Percentiles rank a stretch among this genome's conserved stretches.
Evolutionary conservation across 768 basidiomycete species (phyloP).

Genomic region (Lepiota brunneoincarnata): DNA sequence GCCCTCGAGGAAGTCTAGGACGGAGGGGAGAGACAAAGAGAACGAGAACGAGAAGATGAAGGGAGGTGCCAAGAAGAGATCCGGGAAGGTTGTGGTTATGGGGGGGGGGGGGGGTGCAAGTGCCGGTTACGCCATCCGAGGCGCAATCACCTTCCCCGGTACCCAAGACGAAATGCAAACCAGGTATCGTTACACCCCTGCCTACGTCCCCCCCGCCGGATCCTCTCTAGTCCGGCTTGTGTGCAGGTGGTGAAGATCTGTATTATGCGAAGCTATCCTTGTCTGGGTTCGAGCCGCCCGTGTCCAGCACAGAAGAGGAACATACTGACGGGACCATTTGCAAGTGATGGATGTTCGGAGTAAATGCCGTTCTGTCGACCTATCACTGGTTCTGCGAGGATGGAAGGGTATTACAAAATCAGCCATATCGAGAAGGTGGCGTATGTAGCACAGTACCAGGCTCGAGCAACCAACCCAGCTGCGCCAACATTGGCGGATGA

Average conservation of each 20-base stretch:
- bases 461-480: too few relatives aligned
- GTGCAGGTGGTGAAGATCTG: slow-evolving; percentile 89
- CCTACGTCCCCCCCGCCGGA: slow-evolving; percentile 54
- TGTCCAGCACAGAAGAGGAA: too few relatives aligned
- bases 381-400: slow-evolving; percentile 82
- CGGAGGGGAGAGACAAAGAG: too few relatives aligned
- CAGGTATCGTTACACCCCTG: slow-evolving; percentile 31
- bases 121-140: slow-evolving; percentile 43
- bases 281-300: too few relatives aligned
- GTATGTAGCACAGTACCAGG: too few relatives aligned
- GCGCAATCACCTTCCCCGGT: slow-evolving; percentile 45
- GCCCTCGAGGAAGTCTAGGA: slow-evolving; percentile 38
- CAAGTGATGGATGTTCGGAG: slow-evolving; percentile 24
- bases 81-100: too few relatives aligned
- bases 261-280: too few relatives aligned
- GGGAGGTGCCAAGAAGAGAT: too few relatives aligned
- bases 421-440: too few relatives aligned
- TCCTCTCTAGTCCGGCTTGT: slow-evolving; percentile 53
- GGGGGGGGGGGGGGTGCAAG: slow-evolving; percentile 22
- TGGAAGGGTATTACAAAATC: too few relatives aligned
- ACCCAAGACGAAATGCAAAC: slow-evolving; percentile 28
- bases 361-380: slow-evolving; percentile 69
- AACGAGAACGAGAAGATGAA: slow-evolving; percentile 32
- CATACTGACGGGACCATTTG: not conserved
- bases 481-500: too few relatives aligned